Evolutionary conservation across 1,139 yeast genomes (phyloP).

Genomic region (Starmera stellimalicola): DNA sequence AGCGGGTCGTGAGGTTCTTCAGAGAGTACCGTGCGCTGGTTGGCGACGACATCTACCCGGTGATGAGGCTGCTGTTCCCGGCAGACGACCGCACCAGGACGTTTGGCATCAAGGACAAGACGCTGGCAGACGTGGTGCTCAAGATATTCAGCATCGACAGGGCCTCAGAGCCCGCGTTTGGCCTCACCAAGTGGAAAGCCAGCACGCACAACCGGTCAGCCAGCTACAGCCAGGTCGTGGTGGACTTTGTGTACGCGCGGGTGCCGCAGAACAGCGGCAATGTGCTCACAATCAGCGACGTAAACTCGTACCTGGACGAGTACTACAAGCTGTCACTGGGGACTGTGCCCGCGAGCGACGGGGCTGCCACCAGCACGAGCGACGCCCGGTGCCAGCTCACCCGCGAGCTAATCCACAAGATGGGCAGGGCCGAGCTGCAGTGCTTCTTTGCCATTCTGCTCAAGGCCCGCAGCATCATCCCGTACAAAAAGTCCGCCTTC

Average conservation of each 20-base stretch:
- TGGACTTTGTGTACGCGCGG: constrained; percentile 28
- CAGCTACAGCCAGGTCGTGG: constrained; percentile 30
- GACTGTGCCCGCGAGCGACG: not conserved
- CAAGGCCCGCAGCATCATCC: constrained; percentile 39
- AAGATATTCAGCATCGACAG: constrained; percentile 39
- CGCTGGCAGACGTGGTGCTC: constrained; percentile 36
- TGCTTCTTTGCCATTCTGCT: constrained; percentile 65
- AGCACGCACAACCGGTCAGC: constrained; percentile 21
- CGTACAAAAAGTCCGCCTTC: constrained; percentile 50
- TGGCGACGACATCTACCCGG: constrained; percentile 65
- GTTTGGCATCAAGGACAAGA: constrained; percentile 44
- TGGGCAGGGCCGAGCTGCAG: constrained; percentile 37
- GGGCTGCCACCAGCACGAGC: not conserved
- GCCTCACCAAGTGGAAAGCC: constrained; percentile 37
- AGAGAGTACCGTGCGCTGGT: constrained; percentile 53
- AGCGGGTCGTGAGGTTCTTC: constrained; percentile 43
- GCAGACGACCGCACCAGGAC: constrained; percentile 42
- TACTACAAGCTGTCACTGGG: not conserved
- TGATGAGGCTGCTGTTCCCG: constrained; percentile 54
- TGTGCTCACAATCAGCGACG: constrained; percentile 41
- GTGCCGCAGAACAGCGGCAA: constrained; percentile 29
- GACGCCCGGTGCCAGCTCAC: not conserved
- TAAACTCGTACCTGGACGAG: constrained; percentile 50
- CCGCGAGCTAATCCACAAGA: not conserved
- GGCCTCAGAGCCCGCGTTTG: constrained; percentile 38